Evolutionary conservation across 2,329 filamentous ascomycete genomes (phyloP), one percentile per base, ranked within the genome.

Genomic region (Lithohypha guttulata): DNA sequence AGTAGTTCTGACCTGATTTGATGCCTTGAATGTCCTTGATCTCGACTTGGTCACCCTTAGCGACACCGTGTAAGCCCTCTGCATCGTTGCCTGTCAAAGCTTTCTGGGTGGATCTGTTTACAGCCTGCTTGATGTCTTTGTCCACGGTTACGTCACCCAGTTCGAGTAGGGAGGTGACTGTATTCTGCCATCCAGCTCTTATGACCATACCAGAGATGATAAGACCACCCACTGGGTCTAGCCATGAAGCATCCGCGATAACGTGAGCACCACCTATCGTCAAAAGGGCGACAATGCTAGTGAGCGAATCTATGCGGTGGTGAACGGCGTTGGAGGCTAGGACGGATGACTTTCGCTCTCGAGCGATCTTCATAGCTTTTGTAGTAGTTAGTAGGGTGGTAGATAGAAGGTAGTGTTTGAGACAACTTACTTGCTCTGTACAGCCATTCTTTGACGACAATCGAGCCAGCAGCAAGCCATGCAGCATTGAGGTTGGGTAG

Each of bases 291-390:
- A 96, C 91, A 52, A 96, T 83, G 49, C 89, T 89, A 1, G 91
- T 98, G 41, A 95, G 72, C 42, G 86, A 94, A 62, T 98, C 91
- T 57, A 98, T 80, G 44, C 91, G 84, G 66, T 96, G 91, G 63
- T 98, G 91, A 49, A 96, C 73, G 43, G 91, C 89, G 57, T 98
- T 98, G 42, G 87, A 95, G 26, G 89, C 87, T 17, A 98, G 76
- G 43, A 98, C 86, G 5, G 87, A 93, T 9, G 89, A 96, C 58
- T 94, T 93, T 59, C 89, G 84, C 62, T 94, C 84, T 52, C 78
- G 78, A 31, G 91, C 91, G 44, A 98, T 77, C 66, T 95, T 96
- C 80, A 96, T 93, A 36, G 85, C 84, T 93, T 41, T 33, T 33
- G 17, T 6, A 8, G 3, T 23, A 33, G 27, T 42, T 23, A 34